Evolutionary conservation across 768 basidiomycete species (phyloP), one percentile per base, ranked within the genome.

Genomic region (Russula foetens): DNA sequence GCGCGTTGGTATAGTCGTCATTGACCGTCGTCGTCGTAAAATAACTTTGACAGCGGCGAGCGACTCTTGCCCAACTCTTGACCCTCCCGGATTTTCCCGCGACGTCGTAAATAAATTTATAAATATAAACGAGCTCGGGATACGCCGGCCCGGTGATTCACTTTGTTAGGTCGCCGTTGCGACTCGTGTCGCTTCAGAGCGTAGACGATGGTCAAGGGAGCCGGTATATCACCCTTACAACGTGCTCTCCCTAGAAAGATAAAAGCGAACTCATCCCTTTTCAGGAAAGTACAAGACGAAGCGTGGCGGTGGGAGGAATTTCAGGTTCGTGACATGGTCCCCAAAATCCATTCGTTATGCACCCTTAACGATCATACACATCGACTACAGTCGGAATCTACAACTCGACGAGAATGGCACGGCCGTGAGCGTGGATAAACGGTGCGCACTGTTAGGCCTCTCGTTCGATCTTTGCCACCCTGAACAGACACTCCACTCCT

Each of bases 1-100:
- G 41, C 96, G 85, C 44, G 93, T 74, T 19, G 96, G 95, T 72
- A 98, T 98, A 51, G 92, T 97, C 4, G 85, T 81, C 84, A 88
- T 87, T 33, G 66, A 21, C 31, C 31, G 50, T 29, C 35, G 46
- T 43, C 29, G 29, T 26, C 11, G 51, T 26, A 15, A 35, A 35
- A 35, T 35, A 12, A 33, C 31, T 33, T 35, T 35, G 35, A 35
- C 35, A n/a, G n/a, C n/a, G n/a, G n/a, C n/a, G n/a, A n/a, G n/a
- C n/a, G n/a, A n/a, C n/a, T n/a, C n/a, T n/a, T n/a, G 31, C 31
- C 14, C 29, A 31, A n/a, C 23, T 5, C 21, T 33, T 33, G 15
- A 29, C 29, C 7, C 11, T 24, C 21, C 15, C 57, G 29, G 43
- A 58, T 24, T 45, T 35, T 51, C 31, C 31, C 31, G 50, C 17